phyloP scores from a whole-genome alignment of 2,329 filamentous ascomycete genomes.

The Pseudocercospora pini-densiflorae region DNA sequence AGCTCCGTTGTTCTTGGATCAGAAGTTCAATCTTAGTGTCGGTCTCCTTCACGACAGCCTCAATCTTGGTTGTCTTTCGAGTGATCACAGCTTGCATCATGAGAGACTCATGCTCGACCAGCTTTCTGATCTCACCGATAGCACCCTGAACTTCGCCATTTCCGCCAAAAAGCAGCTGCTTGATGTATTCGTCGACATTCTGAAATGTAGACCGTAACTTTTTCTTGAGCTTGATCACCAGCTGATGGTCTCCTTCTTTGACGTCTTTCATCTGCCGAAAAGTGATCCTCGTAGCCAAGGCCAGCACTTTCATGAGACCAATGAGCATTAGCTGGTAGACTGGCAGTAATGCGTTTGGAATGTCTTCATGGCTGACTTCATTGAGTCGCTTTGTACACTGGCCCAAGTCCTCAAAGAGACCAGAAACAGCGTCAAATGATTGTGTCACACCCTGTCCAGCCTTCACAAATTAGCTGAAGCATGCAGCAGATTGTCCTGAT shows the following conservation, averaged over 20 bases:
- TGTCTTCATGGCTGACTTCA: not conserved
- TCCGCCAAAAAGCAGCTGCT: not conserved
- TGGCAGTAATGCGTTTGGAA: not conserved
- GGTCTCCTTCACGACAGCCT: not conserved
- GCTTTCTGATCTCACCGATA: not conserved
- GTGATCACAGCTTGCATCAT: not conserved
- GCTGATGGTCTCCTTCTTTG: not conserved
- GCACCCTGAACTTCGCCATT: not conserved
- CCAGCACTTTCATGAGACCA: not conserved
- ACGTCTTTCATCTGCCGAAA: not conserved
- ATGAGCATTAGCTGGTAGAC: not conserved
- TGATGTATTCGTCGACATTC: not conserved
- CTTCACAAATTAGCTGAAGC: not conserved
- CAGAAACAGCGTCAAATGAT: not conserved
- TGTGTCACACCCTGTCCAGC: not conserved
- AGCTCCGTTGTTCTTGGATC: not conserved
- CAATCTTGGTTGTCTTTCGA: not conserved
- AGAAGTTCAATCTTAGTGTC: not conserved
- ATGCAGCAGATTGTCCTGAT: not conserved
- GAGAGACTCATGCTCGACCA: not conserved
- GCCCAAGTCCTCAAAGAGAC: not conserved
- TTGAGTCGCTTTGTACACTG: not conserved
- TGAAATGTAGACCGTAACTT: not conserved
- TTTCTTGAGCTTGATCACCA: not conserved
- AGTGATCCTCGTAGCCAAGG: not conserved